Evolutionary conservation across 1,284 basidiomycete species (phyloP).

Genomic region (Farysia itapuensis): DNA sequence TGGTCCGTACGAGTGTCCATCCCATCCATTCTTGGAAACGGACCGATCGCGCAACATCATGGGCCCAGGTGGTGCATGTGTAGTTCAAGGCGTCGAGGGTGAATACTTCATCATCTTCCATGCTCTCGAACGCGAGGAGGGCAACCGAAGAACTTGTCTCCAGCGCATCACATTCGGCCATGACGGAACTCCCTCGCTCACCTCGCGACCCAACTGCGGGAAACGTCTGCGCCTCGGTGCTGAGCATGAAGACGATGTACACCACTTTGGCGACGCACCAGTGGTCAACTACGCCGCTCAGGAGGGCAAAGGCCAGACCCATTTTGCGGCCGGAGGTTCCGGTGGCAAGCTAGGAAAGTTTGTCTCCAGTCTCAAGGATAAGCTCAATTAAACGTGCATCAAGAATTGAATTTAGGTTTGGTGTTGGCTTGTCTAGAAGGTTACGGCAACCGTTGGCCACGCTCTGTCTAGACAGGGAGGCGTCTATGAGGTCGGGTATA

Average conservation of each 20-base stretch:
- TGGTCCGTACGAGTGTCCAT: slow-evolving; percentile 33
- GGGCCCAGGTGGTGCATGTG: slow-evolving; percentile 42
- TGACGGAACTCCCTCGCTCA: slow-evolving; percentile 33
- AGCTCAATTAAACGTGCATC: no score
- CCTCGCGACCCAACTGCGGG: slow-evolving; percentile 36
- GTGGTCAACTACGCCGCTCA: slow-evolving; percentile 2
- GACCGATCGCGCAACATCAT: slow-evolving; percentile 23
- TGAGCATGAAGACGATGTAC: slow-evolving; percentile 37
- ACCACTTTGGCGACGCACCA: slow-evolving; percentile 15
- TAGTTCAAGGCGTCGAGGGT: slow-evolving; percentile 36
- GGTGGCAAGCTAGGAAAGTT: neutral
- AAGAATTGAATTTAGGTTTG: no score
- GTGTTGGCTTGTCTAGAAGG: no score
- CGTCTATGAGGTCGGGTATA: no score
- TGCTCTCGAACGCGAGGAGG: slow-evolving; percentile 29
- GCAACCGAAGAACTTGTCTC: slow-evolving; percentile 38
- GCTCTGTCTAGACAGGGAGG: no score
- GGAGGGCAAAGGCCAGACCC: slow-evolving; percentile 21
- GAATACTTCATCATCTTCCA: slow-evolving; percentile 47
- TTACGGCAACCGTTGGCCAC: no score
- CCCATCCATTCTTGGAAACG: slow-evolving; percentile 30
- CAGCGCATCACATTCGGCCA: slow-evolving; percentile 27
- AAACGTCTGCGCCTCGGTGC: slow-evolving; percentile 38
- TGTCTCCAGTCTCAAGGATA: neutral
- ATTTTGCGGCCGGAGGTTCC: neutral